A percentile compares a stretch with the other conserved stretches of the same genome.
Conservation (phyloP, 2,329 filamentous ascomycete genomes). For the Juglanconis juglandina region DNA sequence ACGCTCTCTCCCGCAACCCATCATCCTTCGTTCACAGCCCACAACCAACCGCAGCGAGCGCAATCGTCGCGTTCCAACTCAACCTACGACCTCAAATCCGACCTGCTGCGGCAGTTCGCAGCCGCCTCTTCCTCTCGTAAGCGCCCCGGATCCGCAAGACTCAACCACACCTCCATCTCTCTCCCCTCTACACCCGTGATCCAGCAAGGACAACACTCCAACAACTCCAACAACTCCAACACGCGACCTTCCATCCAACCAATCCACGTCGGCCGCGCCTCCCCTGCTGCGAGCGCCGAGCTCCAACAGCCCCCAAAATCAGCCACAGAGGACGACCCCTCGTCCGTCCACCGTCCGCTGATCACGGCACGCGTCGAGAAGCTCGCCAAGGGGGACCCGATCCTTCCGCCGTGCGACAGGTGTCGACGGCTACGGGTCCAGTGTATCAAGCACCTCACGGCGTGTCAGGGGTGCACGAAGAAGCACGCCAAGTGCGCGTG, state of each 20-base stretch:
- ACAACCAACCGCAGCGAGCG: conserved; percentile 27
- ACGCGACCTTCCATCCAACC: conserved; percentile 7
- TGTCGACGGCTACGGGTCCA: conserved; percentile 77
- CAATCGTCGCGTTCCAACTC: conserved; percentile 29
- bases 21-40: conserved; percentile 34
- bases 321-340: conserved; percentile 24
- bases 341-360: conserved; percentile 42
- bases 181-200: conserved; percentile 29
- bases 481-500: conserved; percentile 88
- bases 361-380: conserved; percentile 76
- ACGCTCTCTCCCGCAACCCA: conserved; percentile 29
- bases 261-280: conserved; percentile 23
- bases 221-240: background rate
- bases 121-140: conserved; percentile 20
- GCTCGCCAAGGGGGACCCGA: conserved; percentile 67
- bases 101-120: conserved; percentile 54
- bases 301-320: conserved; percentile 23
- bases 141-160: conserved; percentile 22
- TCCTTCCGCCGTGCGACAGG: conserved; percentile 79
- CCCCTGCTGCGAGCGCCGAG: conserved; percentile 27
- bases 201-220: conserved; percentile 7
- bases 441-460: conserved; percentile 81
- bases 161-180: conserved; percentile 26
- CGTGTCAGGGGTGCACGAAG: conserved; percentile 82
- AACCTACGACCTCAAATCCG: conserved; percentile 48